A percentile compares a stretch with the other conserved stretches of the same genome.
phyloP scores from a whole-genome alignment of 345 rosid genomes.

The Citrus mangshanensis region DNA sequence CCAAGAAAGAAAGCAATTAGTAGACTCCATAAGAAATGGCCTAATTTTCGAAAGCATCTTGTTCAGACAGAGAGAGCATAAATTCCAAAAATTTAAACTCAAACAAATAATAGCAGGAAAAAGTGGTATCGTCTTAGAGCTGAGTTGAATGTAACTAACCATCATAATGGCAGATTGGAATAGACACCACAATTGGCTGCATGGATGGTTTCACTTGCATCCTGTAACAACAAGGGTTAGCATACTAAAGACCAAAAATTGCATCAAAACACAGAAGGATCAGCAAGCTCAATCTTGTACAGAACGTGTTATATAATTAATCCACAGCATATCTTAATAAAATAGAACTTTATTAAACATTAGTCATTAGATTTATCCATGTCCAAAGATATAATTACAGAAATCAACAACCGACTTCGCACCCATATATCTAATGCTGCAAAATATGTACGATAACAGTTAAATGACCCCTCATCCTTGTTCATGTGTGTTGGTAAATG shows the following conservation, averaged over 20 bases:
- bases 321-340: neutral
- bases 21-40: neutral
- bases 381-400: neutral
- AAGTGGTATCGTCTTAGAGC: slow-evolving; percentile 3
- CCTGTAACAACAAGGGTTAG: slow-evolving; percentile 39
- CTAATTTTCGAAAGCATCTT: neutral
- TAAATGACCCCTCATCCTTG: neutral
- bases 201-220: slow-evolving; percentile 73
- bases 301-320: neutral
- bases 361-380: neutral
- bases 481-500: neutral
- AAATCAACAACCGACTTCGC: neutral
- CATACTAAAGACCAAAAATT: neutral
- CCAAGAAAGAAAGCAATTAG: neutral
- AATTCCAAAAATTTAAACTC: slow-evolving; percentile 5
- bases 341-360: neutral
- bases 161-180: slow-evolving; percentile 89
- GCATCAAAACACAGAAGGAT: neutral
- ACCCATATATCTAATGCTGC: neutral
- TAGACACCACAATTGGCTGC: slow-evolving; percentile 75
- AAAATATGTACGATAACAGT: neutral
- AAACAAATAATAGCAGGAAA: slow-evolving; percentile 7
- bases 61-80: neutral
- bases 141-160: slow-evolving; percentile 44
- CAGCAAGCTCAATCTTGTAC: neutral